A percentile compares a stretch with the other conserved stretches of the same genome.
These are phyloP conservation scores for Posidonia australis DNA, from an alignment of 106 monocot species.

Conservation along the genomic window DNA sequence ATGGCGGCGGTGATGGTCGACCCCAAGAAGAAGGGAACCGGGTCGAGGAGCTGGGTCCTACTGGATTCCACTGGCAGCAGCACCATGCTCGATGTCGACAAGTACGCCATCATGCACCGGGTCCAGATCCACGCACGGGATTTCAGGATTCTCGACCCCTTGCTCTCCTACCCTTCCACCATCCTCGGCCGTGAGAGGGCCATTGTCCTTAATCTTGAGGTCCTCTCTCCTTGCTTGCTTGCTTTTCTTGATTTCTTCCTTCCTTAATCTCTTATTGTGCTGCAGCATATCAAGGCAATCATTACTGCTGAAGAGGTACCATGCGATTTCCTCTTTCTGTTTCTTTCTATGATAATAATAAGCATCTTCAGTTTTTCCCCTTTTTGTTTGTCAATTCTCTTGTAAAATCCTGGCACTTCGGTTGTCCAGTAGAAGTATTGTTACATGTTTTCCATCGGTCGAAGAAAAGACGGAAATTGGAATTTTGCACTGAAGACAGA, in stretches of 20 bases:
- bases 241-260: background rate
- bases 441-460: too few relatives aligned
- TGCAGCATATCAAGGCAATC: slow-evolving; percentile 94
- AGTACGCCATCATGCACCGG: slow-evolving; percentile 90
- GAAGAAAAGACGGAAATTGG: too few relatives aligned
- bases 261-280: background rate
- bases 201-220: slow-evolving; percentile 97
- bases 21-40: slow-evolving; percentile 40
- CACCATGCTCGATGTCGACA: slow-evolving; percentile 70
- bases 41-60: slow-evolving; percentile 70
- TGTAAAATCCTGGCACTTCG: too few relatives aligned
- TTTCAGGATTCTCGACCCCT: slow-evolving; percentile 77
- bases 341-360: background rate
- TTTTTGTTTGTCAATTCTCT: too few relatives aligned
- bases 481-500: too few relatives aligned
- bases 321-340: slow-evolving; percentile 1
- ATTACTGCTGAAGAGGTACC: slow-evolving; percentile 80
- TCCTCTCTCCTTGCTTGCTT: slow-evolving; percentile 5
- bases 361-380: too few relatives aligned
- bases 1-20: slow-evolving; percentile 9
- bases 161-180: slow-evolving; percentile 81
- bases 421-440: too few relatives aligned
- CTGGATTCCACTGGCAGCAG: slow-evolving; percentile 46
- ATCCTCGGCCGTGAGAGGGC: slow-evolving; percentile 85
- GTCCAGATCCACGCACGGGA: slow-evolving; percentile 81